Conservation (phyloP, 495 filamentous ascomycete genomes). For the Durotheca rogersii region DNA sequence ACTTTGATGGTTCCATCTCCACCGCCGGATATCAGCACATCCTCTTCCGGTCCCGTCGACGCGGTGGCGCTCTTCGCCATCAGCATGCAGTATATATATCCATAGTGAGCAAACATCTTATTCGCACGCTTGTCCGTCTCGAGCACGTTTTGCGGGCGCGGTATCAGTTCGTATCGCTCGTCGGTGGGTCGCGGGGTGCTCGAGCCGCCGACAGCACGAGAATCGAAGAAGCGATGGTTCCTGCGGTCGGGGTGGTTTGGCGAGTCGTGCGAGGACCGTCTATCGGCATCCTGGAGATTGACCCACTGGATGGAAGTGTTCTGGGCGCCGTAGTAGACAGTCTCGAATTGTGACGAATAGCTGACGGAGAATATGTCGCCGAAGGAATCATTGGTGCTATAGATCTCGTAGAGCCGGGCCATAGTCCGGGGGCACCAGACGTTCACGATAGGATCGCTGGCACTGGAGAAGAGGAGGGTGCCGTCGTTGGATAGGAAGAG, state of each 20-base stretch:
- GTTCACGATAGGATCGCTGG: slow-evolving; percentile 90
- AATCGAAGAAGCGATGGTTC: slow-evolving; percentile 96
- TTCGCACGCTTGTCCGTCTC: slow-evolving; percentile 84
- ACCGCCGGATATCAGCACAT: slow-evolving; percentile 84
- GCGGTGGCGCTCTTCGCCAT: slow-evolving; percentile 65
- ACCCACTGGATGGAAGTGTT: slow-evolving; percentile 87
- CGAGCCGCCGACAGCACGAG: slow-evolving; percentile 76
- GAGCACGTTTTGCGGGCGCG: slow-evolving; percentile 60
- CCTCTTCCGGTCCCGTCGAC: slow-evolving; percentile 64
- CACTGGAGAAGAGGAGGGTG: slow-evolving; percentile 83
- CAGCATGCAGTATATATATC: slow-evolving; percentile 94
- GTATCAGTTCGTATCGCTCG: slow-evolving; percentile 49
- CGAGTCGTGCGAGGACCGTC: slow-evolving; percentile 59
- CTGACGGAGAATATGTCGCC: slow-evolving; percentile 93
- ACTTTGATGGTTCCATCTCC: slow-evolving; percentile 92
- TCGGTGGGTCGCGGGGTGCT: slow-evolving; percentile 65
- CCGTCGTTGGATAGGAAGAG: slow-evolving; percentile 75
- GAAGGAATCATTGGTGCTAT: slow-evolving; percentile 83
- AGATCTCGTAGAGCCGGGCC: slow-evolving; percentile 75
- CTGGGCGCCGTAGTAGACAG: slow-evolving; percentile 88
- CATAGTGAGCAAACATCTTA: slow-evolving; percentile 86
- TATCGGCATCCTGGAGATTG: slow-evolving; percentile 47
- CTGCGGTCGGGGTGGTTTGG: slow-evolving; percentile 73
- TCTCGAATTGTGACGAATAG: slow-evolving; percentile 75
- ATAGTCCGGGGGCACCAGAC: slow-evolving; percentile 58